Evolutionary conservation across 2,329 filamentous ascomycete genomes (phyloP).

Genomic region (Xylaria sp.): DNA sequence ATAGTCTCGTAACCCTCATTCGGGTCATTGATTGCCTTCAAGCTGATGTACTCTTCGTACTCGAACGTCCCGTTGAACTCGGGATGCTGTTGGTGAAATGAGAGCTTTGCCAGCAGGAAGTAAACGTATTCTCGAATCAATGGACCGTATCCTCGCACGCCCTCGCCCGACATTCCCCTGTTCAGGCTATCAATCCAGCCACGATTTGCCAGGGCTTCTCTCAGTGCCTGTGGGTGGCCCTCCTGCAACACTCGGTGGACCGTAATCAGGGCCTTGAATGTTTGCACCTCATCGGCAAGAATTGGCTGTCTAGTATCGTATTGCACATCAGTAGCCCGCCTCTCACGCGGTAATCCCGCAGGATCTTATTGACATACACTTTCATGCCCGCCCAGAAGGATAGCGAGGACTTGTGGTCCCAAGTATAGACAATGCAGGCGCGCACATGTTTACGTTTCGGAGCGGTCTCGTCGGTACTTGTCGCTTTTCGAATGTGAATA

Average conservation of each 20-base stretch:
- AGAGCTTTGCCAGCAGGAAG: conserved; percentile 91
- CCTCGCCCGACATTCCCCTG: conserved; percentile 83
- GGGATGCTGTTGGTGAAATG: conserved; percentile 95
- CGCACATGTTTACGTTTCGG: conserved; percentile 93
- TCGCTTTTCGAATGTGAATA: conserved; percentile 77
- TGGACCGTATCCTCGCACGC: conserved; percentile 88
- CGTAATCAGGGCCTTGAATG: conserved; percentile 97
- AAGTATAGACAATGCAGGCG: conserved; percentile 97
- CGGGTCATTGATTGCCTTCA: conserved; percentile 98
- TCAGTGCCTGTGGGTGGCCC: conserved; percentile 87
- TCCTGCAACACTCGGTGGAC: conserved; percentile 98
- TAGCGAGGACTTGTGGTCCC: conserved; percentile 95
- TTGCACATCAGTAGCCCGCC: conserved; percentile 35
- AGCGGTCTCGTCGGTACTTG: conserved; percentile 73
- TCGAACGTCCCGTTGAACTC: conserved; percentile 99
- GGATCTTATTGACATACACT: conserved; percentile 71
- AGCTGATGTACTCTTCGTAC: conserved; percentile 97
- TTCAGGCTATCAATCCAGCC: conserved; percentile 94
- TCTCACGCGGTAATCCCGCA: background rate
- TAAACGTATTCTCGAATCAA: conserved; percentile 97
- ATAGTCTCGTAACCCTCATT: conserved; percentile 99
- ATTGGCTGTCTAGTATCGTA: conserved; percentile 80
- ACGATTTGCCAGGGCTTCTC: conserved; percentile 88
- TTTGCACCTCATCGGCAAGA: conserved; percentile 96
- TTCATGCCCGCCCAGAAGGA: conserved; percentile 99